phyloP scores from a whole-genome alignment of 106 monocot species.

The Acanthochlamys bracteata region DNA sequence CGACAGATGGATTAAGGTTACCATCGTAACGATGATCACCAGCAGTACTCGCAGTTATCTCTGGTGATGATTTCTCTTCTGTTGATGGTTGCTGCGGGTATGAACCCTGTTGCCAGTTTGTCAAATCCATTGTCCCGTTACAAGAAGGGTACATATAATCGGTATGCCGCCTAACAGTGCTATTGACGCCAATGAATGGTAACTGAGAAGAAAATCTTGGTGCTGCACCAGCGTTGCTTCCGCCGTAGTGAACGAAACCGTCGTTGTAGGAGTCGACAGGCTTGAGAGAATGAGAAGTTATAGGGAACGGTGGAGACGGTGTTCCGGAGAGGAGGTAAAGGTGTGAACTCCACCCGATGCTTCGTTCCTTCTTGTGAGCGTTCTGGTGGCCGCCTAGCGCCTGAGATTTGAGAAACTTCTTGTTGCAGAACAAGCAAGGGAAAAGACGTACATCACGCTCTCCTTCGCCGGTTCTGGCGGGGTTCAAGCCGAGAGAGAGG shows the following conservation, averaged over 20 bases:
- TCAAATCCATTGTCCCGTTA: slow-evolving; percentile 31
- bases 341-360: slow-evolving; percentile 29
- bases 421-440: slow-evolving; percentile 86
- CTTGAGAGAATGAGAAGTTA: slow-evolving; percentile 34
- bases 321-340: neutral
- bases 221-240: neutral
- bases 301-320: slow-evolving; percentile 16
- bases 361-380: slow-evolving; percentile 80
- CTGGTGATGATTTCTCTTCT: neutral
- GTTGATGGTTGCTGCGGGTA: neutral
- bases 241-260: neutral
- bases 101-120: slow-evolving; percentile 45
- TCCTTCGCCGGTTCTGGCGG: neutral
- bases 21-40: no score
- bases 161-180: slow-evolving; percentile 4
- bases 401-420: slow-evolving; percentile 81
- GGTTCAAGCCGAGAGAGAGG: slow-evolving; percentile 23
- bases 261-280: neutral
- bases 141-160: slow-evolving; percentile 6
- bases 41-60: neutral
- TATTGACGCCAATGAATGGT: slow-evolving; percentile 2
- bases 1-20: no score
- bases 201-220: slow-evolving; percentile 11
- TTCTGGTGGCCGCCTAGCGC: slow-evolving; percentile 87
- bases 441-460: slow-evolving; percentile 46